A percentile compares a stretch with the other conserved stretches of the same genome.
Evolutionary conservation across 129 eudicot species (phyloP).

Genomic region (Centrapalus pauciflorus): DNA sequence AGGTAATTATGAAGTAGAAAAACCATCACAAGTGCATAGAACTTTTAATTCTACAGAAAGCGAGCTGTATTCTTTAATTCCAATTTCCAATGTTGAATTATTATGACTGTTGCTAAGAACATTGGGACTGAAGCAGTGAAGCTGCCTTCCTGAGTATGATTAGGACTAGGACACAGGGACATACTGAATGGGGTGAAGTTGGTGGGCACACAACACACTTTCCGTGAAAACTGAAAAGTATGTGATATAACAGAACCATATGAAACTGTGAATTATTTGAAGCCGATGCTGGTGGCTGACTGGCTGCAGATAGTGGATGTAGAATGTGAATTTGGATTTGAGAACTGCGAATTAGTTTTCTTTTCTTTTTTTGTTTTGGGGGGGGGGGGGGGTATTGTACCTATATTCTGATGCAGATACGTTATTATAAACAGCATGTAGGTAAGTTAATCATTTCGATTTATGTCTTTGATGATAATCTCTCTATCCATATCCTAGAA

Average conservation of each 20-base stretch:
- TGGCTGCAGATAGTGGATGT: no score
- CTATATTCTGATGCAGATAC: neutral
- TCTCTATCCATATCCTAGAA: neutral
- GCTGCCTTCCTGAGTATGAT: no score
- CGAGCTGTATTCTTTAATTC: neutral
- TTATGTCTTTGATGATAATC: neutral
- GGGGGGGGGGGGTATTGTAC: no score
- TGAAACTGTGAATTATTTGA: no score
- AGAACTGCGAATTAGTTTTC: neutral
- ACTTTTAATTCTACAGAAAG: neutral
- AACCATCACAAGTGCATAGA: neutral
- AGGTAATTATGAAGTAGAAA: slow-evolving; percentile 41
- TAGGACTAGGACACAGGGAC: no score
- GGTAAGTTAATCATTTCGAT: neutral
- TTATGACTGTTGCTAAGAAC: neutral
- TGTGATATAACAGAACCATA: no score
- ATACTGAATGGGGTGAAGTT: no score
- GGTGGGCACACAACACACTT: no score
- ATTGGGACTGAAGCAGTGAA: neutral
- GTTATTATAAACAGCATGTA: neutral
- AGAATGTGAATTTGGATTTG: no score
- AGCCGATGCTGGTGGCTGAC: no score
- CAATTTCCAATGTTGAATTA: neutral
- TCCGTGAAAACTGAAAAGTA: no score
- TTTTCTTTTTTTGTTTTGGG: neutral